Evolutionary conservation across 768 basidiomycete genomes (phyloP), one percentile per base, ranked within the genome.

Genomic region (Termitomyces sp.): DNA sequence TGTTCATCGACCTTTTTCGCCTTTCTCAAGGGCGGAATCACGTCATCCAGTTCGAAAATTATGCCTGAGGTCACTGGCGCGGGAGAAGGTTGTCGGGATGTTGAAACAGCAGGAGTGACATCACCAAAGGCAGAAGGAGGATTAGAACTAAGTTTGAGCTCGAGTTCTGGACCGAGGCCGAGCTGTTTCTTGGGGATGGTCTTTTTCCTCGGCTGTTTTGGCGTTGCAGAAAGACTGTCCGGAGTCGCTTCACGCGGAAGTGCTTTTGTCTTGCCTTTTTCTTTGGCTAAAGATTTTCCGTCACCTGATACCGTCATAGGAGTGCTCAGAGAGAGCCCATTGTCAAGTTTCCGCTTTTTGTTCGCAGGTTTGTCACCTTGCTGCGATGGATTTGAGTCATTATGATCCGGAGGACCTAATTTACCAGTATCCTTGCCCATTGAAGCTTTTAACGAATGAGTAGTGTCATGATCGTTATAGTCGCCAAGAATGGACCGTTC

Each of bases 1-100:
- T 68, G 72, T 45, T 87, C 87, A 53, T 92, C 90, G 2, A 88
- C 74, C 67, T 85, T 88, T 68, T 88, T 90, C 5, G 88, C 89
- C 63, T 78, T 83, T 71, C 78, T 88, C 64, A 92, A 70, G 12
- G 85, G 82, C 5, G 87, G 88, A 38, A 88, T 78, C 8, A 70
- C 64, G 58, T 89, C 88, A 57, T 86, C 83, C 38, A 91, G 74
- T 56, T 89, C 87, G 60, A 84, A 91, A 24, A 91, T 79, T 35
- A 85, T 77, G 5, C 82, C 74, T 21, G 83, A 81, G 17, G 75
- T 75, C 45, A 73, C 72, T 0, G 81, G 79, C 2, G 77, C 75
- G 5, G 90, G 90, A 11, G 88, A 90, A 43, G 79, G 69, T 24
- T 86, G 85, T n/a, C 87, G 75, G 6, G 90, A 92, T 48, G 79